Evolutionary conservation across 1,139 yeast species (phyloP).

Genomic region (Meyerozyma athensensis): DNA sequence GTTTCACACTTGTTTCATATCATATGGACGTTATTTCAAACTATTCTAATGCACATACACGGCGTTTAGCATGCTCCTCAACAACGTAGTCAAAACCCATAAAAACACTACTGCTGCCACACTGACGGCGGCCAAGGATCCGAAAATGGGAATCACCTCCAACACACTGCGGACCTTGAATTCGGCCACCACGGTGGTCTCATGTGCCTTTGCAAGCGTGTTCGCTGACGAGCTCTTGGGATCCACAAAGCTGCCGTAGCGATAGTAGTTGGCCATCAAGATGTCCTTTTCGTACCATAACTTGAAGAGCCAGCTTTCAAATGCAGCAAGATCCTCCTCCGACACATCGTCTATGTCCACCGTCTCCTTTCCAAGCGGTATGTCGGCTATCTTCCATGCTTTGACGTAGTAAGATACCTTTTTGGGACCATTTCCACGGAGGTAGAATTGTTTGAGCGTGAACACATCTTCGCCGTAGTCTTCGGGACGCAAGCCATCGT

Average conservation of each 20-base stretch:
- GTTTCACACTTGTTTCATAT: no score
- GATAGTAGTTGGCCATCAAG: slow-evolving; percentile 55
- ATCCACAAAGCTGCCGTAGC: slow-evolving; percentile 49
- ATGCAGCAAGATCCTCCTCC: slow-evolving; percentile 37
- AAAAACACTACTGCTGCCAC: background rate
- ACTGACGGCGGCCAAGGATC: slow-evolving; percentile 12
- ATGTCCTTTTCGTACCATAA: slow-evolving; percentile 81
- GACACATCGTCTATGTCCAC: slow-evolving; percentile 44
- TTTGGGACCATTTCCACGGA: slow-evolving; percentile 69
- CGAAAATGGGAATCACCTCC: slow-evolving; percentile 20
- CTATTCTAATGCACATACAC: no score
- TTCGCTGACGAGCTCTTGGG: slow-evolving; percentile 13
- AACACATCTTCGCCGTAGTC: slow-evolving; percentile 77
- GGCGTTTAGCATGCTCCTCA: background rate
- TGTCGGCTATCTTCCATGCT: slow-evolving; percentile 52
- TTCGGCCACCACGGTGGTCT: slow-evolving; percentile 23
- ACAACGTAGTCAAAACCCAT: background rate
- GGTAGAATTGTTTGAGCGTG: slow-evolving; percentile 58
- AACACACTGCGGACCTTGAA: slow-evolving; percentile 20
- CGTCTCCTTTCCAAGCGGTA: slow-evolving; percentile 57
- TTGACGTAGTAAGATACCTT: slow-evolving; percentile 61
- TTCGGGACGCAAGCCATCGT: slow-evolving; percentile 58
- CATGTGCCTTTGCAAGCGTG: slow-evolving; percentile 10
- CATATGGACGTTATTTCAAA: no score
- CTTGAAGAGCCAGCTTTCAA: slow-evolving; percentile 70